These are phyloP conservation scores for Fusarium tjaetaba DNA, from an alignment of 2,329 filamentous ascomycete genomes.

Conservation along the genomic window DNA sequence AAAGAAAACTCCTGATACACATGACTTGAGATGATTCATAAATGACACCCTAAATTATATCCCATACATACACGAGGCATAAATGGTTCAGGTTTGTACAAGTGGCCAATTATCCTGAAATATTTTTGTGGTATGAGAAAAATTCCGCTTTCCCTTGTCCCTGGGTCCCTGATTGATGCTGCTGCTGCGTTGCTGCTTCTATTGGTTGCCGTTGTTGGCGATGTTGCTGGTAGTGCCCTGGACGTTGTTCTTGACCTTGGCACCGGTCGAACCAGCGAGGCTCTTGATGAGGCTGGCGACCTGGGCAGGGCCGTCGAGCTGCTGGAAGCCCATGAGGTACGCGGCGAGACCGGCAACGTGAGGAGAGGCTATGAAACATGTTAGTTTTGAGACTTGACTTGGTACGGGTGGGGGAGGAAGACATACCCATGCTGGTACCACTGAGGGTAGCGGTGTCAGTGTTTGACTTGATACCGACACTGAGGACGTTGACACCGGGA, in stretches of 20 bases:
- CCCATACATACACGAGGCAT: conserved; percentile 35
- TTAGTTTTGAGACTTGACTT: conserved; percentile 23
- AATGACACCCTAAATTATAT: conserved; percentile 37
- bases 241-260: conserved; percentile 55
- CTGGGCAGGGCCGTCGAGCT: conserved; percentile 51
- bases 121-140: conserved; percentile 29
- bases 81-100: conserved; percentile 33
- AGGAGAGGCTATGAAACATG: conserved; percentile 60
- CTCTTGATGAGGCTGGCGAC: conserved; percentile 61
- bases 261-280: conserved; percentile 60
- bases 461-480: conserved; percentile 61
- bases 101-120: conserved; percentile 40
- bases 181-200: conserved; percentile 17
- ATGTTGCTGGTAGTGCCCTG: conserved; percentile 61
- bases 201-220: conserved; percentile 64
- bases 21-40: conserved; percentile 16
- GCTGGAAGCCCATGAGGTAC: conserved; percentile 70
- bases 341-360: conserved; percentile 75
- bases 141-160: conserved; percentile 25
- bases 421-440: conserved; percentile 67
- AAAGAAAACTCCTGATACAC: conserved; percentile 23
- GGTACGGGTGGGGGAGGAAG: neutral
- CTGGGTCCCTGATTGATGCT: conserved; percentile 9
- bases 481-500: conserved; percentile 64
- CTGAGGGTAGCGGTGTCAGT: conserved; percentile 57